A percentile compares a stretch with the other conserved stretches of the same genome.
Conservation (phyloP, 306 rosid species). For the Pyrus communis region DNA sequence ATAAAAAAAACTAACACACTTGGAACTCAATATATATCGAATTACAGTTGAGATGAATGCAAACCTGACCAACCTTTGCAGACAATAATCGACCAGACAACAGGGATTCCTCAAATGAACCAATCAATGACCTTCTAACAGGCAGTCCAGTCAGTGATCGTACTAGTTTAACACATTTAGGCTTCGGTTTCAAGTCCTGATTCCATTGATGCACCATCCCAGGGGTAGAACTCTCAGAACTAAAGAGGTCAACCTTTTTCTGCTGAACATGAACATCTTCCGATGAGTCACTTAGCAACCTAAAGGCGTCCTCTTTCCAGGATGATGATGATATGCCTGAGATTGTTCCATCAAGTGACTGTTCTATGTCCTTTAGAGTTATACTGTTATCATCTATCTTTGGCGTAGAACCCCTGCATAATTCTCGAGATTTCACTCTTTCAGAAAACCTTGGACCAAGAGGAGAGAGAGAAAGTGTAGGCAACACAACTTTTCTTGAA, state of each 20-base stretch:
- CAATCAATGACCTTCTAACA: slow-evolving; percentile 62
- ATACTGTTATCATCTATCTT: slow-evolving; percentile 27
- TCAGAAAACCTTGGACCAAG: slow-evolving; percentile 45
- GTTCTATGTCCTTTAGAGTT: slow-evolving; percentile 36
- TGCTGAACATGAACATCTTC: slow-evolving; percentile 27
- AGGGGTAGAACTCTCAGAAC: slow-evolving; percentile 23
- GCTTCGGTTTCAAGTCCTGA: slow-evolving; percentile 32
- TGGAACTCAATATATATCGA: slow-evolving; percentile 13
- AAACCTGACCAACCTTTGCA: slow-evolving; percentile 57
- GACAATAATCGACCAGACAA: slow-evolving; percentile 64
- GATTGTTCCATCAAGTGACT: slow-evolving; percentile 31
- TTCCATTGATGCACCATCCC: slow-evolving; percentile 30
- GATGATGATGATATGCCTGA: slow-evolving; percentile 27
- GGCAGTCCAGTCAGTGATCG: slow-evolving; percentile 33
- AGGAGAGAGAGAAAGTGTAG: slow-evolving; percentile 60
- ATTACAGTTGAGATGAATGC: slow-evolving; percentile 8
- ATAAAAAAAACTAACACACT: neutral
- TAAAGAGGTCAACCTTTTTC: slow-evolving; percentile 24
- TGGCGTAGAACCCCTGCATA: slow-evolving; percentile 10
- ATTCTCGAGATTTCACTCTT: slow-evolving; percentile 25
- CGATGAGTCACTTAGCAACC: slow-evolving; percentile 18
- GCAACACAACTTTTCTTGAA: slow-evolving; percentile 24
- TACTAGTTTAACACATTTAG: slow-evolving; percentile 26
- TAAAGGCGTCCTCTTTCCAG: slow-evolving; percentile 15
- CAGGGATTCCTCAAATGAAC: slow-evolving; percentile 85